These are phyloP conservation scores for Xylariaceae sp. DNA, from an alignment of 2,329 filamentous ascomycete genomes.

Conservation along the genomic window DNA sequence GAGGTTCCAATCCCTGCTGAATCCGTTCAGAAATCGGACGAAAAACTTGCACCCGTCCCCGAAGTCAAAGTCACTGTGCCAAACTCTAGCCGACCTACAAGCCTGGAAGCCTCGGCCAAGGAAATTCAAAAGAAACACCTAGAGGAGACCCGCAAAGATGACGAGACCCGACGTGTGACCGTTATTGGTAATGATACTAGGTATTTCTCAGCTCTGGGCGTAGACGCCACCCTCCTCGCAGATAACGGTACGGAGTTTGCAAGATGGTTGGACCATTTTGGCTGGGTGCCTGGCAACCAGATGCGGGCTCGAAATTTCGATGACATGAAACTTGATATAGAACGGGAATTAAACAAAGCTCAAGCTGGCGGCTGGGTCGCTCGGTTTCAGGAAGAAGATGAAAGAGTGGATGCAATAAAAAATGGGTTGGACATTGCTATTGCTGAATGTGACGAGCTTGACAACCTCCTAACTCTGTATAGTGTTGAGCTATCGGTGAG, in stretches of 20 bases:
- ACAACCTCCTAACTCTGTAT: constrained; percentile 92
- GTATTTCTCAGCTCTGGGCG: constrained; percentile 77
- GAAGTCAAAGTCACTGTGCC: constrained; percentile 65
- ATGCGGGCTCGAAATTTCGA: constrained; percentile 78
- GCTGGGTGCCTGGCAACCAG: constrained; percentile 80
- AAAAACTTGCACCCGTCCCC: constrained; percentile 51
- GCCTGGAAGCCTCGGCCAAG: constrained; percentile 47
- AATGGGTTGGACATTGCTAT: constrained; percentile 88
- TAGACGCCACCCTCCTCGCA: constrained; percentile 79
- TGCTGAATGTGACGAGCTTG: constrained; percentile 92
- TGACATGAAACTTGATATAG: constrained; percentile 80
- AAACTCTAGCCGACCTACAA: constrained; percentile 48
- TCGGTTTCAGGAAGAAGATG: constrained; percentile 84
- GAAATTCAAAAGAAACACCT: constrained; percentile 37
- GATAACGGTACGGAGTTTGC: constrained; percentile 81
- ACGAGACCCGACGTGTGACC: constrained; percentile 64
- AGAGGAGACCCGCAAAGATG: constrained; percentile 46
- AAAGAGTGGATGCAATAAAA: constrained; percentile 85
- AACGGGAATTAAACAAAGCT: constrained; percentile 85
- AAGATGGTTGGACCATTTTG: constrained; percentile 81
- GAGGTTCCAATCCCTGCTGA: constrained; percentile 43
- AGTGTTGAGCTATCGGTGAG: constrained; percentile 89
- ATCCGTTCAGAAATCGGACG: constrained; percentile 42
- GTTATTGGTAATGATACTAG: constrained; percentile 76
- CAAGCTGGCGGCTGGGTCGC: constrained; percentile 93